A percentile compares a stretch with the other conserved stretches of the same genome.
Conservation (phyloP, 495 filamentous ascomycete genomes). For the Trypethelium eluteriae region DNA sequence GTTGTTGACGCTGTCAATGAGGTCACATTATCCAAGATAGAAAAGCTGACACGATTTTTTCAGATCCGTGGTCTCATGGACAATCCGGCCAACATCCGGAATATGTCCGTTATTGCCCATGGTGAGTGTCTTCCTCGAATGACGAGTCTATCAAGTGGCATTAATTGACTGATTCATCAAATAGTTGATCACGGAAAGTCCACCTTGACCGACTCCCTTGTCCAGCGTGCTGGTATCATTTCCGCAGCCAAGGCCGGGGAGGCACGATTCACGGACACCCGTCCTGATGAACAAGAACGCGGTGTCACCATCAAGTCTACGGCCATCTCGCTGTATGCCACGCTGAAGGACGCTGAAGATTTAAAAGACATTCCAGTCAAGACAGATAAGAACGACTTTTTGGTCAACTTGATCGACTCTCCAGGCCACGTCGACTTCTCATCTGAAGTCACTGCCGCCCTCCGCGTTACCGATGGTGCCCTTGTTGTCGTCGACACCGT, state of each 20-base stretch:
- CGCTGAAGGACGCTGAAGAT: slow-evolving; percentile 73
- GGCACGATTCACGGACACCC: slow-evolving; percentile 91
- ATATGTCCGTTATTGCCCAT: slow-evolving; percentile 99
- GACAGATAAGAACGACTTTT: slow-evolving; percentile 85
- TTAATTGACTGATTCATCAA: slow-evolving; percentile 12
- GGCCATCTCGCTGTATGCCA: slow-evolving; percentile 95
- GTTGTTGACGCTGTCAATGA: not conserved
- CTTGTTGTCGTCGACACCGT: slow-evolving; percentile 99
- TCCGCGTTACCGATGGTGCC: slow-evolving; percentile 99
- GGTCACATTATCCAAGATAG: not conserved
- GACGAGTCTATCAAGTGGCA: not conserved
- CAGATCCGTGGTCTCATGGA: slow-evolving; percentile 94
- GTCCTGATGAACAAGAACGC: slow-evolving; percentile 96
- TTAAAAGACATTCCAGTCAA: slow-evolving; percentile 90
- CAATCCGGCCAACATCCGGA: slow-evolving; percentile 93
- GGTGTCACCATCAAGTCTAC: slow-evolving; percentile 99
- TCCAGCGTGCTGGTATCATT: slow-evolving; percentile 99
- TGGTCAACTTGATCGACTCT: slow-evolving; percentile 99
- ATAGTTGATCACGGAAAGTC: slow-evolving; percentile 98
- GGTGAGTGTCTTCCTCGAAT: slow-evolving; percentile 42
- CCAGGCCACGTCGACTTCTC: slow-evolving; percentile 99
- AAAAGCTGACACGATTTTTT: slow-evolving; percentile 28
- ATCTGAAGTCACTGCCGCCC: slow-evolving; percentile 97
- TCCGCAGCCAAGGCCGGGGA: slow-evolving; percentile 96
- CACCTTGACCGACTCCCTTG: slow-evolving; percentile 95